Evolutionary conservation across 176 grass and related monocot genomes (phyloP), one percentile per base, ranked within the genome.

Genomic region (Puya raimondii): DNA sequence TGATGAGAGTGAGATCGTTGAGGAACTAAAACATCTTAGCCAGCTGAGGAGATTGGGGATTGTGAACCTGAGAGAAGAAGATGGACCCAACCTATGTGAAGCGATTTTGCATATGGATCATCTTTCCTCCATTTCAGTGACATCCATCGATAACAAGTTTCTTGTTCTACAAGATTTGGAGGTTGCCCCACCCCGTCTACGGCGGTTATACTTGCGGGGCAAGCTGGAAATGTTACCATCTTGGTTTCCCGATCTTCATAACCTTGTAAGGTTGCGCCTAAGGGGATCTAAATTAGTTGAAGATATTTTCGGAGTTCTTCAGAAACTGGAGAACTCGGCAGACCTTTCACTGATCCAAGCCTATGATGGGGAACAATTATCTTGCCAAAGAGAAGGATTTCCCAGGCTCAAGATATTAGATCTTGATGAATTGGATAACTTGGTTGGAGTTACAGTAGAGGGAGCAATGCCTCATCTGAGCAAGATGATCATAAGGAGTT

Each of bases 31-130:
- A 63, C 47, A 56, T 16, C 56, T 81, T 53, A 81, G 57, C 18
- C 80, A 81, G 6, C 72, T 81, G 16, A 81, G 70, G 72, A 75
- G 72, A 51, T 65, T 81, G 72, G 79, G 72, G 5, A 81, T 81
- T 23, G 72, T 76, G 20, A 81, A 81, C 23, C 48, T 81, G 22
- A 81, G 66, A 70, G 23, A 10, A 64, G 57, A 23, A 20, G 79
- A 81, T 53, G 72, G 79, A 9, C 7, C 48, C 10, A 22, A 13
- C 26, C 57, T 81, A 48, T 81, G 79, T 64, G 15, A 54, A 14
- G 75, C 79, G 11, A 48, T 81, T 29, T 66, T 61, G 25, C 64
- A 64, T 23, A 76, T 81, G 72, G 53, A 68, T 23, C 23, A 70
- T 33, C 72, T 81, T 48, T 57, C 26, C 12, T 81, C 79, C 12